Evolutionary conservation across 1,284 basidiomycete genomes (phyloP), one percentile per base, ranked within the genome.

Genomic region (Leccinum colubrinum): DNA sequence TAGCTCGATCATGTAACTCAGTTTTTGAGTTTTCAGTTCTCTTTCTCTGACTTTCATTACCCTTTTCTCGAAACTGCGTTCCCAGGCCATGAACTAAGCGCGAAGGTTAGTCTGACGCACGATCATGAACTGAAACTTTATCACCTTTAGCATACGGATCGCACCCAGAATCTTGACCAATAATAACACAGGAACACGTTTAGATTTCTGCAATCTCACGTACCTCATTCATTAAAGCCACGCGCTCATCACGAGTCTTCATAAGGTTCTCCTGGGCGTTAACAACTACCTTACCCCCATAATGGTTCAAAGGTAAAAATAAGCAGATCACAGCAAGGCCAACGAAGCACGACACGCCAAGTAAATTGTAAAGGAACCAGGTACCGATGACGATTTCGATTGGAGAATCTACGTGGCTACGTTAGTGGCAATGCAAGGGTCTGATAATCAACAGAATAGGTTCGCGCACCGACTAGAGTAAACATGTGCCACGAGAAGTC

Each of bases 141-240:
- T 48, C 59, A 87, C 86, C 81, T 97, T 97, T 68, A 97, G 85
- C 93, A 97, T 96, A n/a, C 94, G 83, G 64, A 97, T 94, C 3
- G 86, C 93, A 56, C 92, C 91, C 6, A 97, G 79, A 59, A 95
- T 86, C 86, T 88, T 57, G 51, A 55, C 33, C 11, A n/a, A 52
- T 20, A 27, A 61, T 25, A 62, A 41, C 60, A 54, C 41, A 48
- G 11, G 30, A 33, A 59, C 22, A 59, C 1, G 0, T 17, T 15
- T 43, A 25, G 2, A 7, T 41, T 41, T 39, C 6, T 48, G 17
- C 7, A 20, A 62, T 27, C 12, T 22, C 39, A 66, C 70, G 39
- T 43, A 88, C 86, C 78, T 97, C 95, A 69, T 97, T 97, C 94
- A 97, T 97, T 54, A 97, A 78, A 1, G 90, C 82, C 17, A 95